Conservation (phyloP, 768 basidiomycete species). For the Agaricus bisporus region DNA sequence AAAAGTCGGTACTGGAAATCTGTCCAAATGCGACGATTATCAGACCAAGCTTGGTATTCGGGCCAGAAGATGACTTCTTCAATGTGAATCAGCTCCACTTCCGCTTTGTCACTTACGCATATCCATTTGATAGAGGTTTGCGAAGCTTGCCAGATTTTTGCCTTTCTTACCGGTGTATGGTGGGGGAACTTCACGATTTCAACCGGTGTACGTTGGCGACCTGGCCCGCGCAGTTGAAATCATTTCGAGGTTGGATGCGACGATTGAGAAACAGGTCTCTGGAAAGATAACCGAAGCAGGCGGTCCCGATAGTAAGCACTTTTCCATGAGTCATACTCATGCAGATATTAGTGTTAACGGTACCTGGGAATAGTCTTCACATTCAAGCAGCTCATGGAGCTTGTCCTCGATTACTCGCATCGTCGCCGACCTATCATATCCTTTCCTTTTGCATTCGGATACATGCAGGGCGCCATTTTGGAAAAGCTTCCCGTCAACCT, state of each 20-base stretch:
- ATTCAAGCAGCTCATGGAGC: slow-evolving; percentile 60
- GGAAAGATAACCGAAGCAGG: slow-evolving; percentile 45
- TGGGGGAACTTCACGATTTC: slow-evolving; percentile 60
- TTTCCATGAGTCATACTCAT: no score
- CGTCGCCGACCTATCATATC: slow-evolving; percentile 55
- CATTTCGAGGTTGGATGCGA: slow-evolving; percentile 38
- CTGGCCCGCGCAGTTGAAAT: slow-evolving; percentile 57
- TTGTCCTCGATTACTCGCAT: slow-evolving; percentile 48
- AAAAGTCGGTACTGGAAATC: slow-evolving; percentile 41
- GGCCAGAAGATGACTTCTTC: slow-evolving; percentile 73
- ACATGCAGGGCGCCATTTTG: slow-evolving; percentile 56
- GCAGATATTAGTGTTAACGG: neutral
- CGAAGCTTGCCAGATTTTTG: slow-evolving; percentile 48
- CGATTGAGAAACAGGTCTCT: slow-evolving; percentile 36
- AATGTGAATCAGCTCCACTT: slow-evolving; percentile 34
- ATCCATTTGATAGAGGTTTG: slow-evolving; percentile 45
- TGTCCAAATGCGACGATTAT: slow-evolving; percentile 54
- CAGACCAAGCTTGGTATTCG: slow-evolving; percentile 70
- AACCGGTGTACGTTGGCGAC: slow-evolving; percentile 71
- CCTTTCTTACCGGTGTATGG: slow-evolving; percentile 77
- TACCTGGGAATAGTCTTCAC: slow-evolving; percentile 46
- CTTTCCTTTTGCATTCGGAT: slow-evolving; percentile 57
- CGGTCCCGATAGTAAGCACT: slow-evolving; percentile 31
- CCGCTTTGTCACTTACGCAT: neutral
- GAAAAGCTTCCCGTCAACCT: slow-evolving; percentile 58